Percentiles rank a stretch among this genome's conserved stretches.
Evolutionary conservation across 2,329 filamentous ascomycete species (phyloP).

Genomic region (Tricladium varicosporioides): DNA sequence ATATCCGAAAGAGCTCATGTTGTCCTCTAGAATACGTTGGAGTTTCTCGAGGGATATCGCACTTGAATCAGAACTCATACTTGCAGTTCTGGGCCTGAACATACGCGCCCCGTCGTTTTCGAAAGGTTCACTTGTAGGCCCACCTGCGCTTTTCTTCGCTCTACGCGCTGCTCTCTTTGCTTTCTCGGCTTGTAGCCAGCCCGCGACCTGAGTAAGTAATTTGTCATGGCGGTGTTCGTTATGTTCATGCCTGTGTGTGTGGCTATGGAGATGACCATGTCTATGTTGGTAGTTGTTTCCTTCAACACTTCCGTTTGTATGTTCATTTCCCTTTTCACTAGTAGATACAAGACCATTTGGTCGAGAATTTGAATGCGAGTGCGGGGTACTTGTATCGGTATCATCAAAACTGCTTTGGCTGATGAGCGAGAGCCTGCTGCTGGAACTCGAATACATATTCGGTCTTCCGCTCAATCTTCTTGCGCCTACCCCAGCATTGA

Average conservation of each 20-base stretch:
- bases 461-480: slow-evolving; percentile 29
- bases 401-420: slow-evolving; percentile 30
- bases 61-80: slow-evolving; percentile 64
- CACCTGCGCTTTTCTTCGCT: slow-evolving; percentile 38
- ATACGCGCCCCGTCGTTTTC: slow-evolving; percentile 9
- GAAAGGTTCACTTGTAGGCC: slow-evolving; percentile 18
- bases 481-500: slow-evolving; percentile 20
- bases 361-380: not conserved
- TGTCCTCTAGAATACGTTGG: slow-evolving; percentile 75
- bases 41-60: slow-evolving; percentile 75
- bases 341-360: not conserved
- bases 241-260: slow-evolving; percentile 27
- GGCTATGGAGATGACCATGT: slow-evolving; percentile 20
- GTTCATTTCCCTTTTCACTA: not conserved
- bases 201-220: slow-evolving; percentile 70
- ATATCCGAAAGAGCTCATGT: slow-evolving; percentile 42
- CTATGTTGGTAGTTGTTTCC: slow-evolving; percentile 7
- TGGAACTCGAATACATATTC: slow-evolving; percentile 18
- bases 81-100: slow-evolving; percentile 44
- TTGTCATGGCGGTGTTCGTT: slow-evolving; percentile 42
- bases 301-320: slow-evolving; percentile 7
- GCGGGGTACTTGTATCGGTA: slow-evolving; percentile 10
- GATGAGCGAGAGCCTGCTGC: slow-evolving; percentile 23
- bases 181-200: slow-evolving; percentile 83
- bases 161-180: slow-evolving; percentile 59